Evolutionary conservation across 305 asterid species (phyloP).

Genomic region (Plantago rigida): DNA sequence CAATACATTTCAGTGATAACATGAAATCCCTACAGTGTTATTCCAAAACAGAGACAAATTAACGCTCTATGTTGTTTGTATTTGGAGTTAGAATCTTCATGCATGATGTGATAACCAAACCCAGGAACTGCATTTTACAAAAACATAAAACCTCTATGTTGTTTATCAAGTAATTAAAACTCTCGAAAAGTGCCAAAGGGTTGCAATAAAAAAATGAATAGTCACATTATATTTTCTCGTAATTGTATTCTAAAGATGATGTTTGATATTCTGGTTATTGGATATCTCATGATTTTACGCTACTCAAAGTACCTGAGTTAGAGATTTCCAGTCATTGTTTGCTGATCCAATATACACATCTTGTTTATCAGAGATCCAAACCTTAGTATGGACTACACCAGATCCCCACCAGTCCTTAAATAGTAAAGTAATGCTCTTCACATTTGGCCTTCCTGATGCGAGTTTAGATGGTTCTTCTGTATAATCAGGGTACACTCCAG

Average conservation of each 20-base stretch:
- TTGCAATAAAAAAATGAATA: too few relatives aligned
- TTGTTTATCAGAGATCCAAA: slow-evolving; percentile 72
- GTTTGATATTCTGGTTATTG: background rate
- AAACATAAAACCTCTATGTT: too few relatives aligned
- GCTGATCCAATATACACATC: slow-evolving; percentile 85
- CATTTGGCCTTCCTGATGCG: slow-evolving; percentile 67
- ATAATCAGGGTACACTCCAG: slow-evolving; percentile 82
- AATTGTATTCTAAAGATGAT: too few relatives aligned
- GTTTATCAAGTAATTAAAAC: too few relatives aligned
- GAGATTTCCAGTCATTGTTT: slow-evolving; percentile 93
- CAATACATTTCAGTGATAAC: background rate
- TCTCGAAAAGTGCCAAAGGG: too few relatives aligned
- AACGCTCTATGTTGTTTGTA: too few relatives aligned
- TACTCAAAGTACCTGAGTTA: slow-evolving; percentile 53
- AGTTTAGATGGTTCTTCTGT: slow-evolving; percentile 61
- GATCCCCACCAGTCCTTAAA: slow-evolving; percentile 80
- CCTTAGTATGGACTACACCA: slow-evolving; percentile 79
- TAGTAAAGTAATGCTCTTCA: slow-evolving; percentile 59
- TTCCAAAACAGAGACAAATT: too few relatives aligned
- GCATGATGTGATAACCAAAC: too few relatives aligned
- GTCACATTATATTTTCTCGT: too few relatives aligned
- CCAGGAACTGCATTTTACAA: too few relatives aligned
- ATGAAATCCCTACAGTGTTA: too few relatives aligned
- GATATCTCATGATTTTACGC: background rate
- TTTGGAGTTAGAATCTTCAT: too few relatives aligned